Evolutionary conservation across 768 basidiomycete species (phyloP), one percentile per base, ranked within the genome.

Genomic region (Sarcodon sp.): DNA sequence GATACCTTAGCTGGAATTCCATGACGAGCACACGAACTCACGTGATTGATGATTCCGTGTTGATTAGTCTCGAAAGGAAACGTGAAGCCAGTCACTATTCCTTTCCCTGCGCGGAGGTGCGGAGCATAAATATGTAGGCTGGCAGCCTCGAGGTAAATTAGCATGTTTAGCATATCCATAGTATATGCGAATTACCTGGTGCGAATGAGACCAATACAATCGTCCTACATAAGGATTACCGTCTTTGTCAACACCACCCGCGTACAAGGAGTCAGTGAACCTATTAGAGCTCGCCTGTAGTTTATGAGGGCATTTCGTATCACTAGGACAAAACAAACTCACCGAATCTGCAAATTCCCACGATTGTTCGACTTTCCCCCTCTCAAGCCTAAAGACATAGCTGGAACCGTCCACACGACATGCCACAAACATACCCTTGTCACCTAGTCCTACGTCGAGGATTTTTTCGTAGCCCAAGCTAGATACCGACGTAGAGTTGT

Each of bases 1-100:
- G 47, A 37, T 16, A 31, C 43, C 32, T 5, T 44, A 47, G 36
- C 50, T 35, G 43, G n/a, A 18, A 31, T 32, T 33, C 16, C 46
- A 33, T 31, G 27, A 47, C 37, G 18, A 36, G 49, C 13, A 43
- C 27, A 34, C 46, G 37, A 21, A 27, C 72, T 32, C 63, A 88
- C 88, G 58, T 83, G 79, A 37, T 58, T 63, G 43, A 94, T 76
- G 11, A 77, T 69, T 16, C 90, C 90, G 54, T 91, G 76, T 13
- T 65, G 64, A 8, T 59, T 56, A 6, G 82, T 75, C 50, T 87
- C 75, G 59, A 87, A 89, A 1, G 75, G 66, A 56, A 91, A 79
- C 0, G 68, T 65, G 52, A 75, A 76, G 12, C 73, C 73, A 33
- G 70, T 70, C 33, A 72, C 59, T 44, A 71, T 62, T 3, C 69